phyloP scores from a whole-genome alignment of 257 asterid genomes.

The Penstemon davidsonii region DNA sequence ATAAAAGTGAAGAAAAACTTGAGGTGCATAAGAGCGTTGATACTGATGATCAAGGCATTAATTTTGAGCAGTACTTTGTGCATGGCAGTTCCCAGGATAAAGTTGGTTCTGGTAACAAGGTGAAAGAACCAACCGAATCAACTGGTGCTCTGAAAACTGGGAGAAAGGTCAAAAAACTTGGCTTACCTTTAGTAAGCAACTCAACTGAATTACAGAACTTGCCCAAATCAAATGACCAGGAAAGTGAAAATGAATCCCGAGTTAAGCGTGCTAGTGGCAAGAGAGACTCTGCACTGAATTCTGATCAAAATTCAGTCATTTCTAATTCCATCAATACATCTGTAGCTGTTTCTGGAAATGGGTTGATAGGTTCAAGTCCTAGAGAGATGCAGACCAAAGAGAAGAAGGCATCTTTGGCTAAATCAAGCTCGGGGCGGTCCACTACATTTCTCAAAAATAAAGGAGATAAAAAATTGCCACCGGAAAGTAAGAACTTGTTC shows the following conservation, averaged over 20 bases:
- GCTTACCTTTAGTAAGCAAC: constrained; percentile 36
- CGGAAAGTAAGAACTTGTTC: constrained; percentile 41
- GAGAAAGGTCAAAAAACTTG: constrained; percentile 27
- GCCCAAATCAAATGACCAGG: constrained; percentile 26
- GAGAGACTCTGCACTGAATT: constrained; percentile 30
- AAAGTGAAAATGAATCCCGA: constrained; percentile 28
- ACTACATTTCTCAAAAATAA: constrained; percentile 25
- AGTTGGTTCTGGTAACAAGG: constrained; percentile 30
- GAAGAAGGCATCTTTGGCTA: constrained; percentile 34
- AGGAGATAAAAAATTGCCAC: constrained; percentile 29
- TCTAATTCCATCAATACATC: constrained; percentile 26
- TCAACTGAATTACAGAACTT: constrained; percentile 32
- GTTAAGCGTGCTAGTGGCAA: constrained; percentile 17
- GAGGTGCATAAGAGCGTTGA: constrained; percentile 32
- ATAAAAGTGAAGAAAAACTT: constrained; percentile 31
- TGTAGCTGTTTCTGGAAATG: constrained; percentile 30
- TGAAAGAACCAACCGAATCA: constrained; percentile 28
- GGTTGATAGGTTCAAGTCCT: constrained; percentile 29
- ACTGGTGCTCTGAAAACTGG: constrained; percentile 22
- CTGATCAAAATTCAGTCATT: constrained; percentile 24
- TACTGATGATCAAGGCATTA: constrained; percentile 42
- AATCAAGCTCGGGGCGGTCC: constrained; percentile 39
- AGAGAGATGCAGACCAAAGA: constrained; percentile 28
- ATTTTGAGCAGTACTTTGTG: constrained; percentile 65
- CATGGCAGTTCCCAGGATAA: constrained; percentile 36